Conservation (phyloP, 2,329 filamentous ascomycete species). For the Pseudogymnoascus sp. region DNA sequence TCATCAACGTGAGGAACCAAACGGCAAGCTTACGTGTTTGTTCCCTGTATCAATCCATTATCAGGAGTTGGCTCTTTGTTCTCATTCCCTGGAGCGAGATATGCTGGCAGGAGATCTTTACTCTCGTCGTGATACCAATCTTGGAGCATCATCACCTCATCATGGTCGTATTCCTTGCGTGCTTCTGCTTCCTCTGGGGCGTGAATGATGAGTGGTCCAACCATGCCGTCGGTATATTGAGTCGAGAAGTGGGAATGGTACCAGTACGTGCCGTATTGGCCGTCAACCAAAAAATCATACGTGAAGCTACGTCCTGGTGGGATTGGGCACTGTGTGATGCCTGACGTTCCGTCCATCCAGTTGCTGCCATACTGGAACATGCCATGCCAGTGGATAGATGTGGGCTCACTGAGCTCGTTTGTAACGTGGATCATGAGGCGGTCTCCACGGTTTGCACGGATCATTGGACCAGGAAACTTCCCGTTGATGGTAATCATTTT, state of each 20-base stretch:
- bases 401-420: constrained; percentile 28
- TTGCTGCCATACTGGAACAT: constrained; percentile 34
- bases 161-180: constrained; percentile 50
- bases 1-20: not conserved
- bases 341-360: constrained; percentile 36
- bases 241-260: constrained; percentile 52
- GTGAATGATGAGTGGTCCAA: constrained; percentile 53
- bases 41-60: constrained; percentile 37
- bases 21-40: constrained; percentile 33
- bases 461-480: constrained; percentile 28
- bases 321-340: constrained; percentile 57
- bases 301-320: constrained; percentile 33
- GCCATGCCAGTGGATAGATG: constrained; percentile 42
- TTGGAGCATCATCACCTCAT: constrained; percentile 58
- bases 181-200: constrained; percentile 44
- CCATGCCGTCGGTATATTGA: constrained; percentile 40
- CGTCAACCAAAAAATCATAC: constrained; percentile 22
- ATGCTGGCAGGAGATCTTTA: constrained; percentile 30
- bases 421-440: constrained; percentile 29
- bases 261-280: constrained; percentile 43
- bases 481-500: constrained; percentile 29
- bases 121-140: constrained; percentile 63
- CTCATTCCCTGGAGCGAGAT: constrained; percentile 35
- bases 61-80: constrained; percentile 36
- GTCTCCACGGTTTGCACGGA: constrained; percentile 33